Evolutionary conservation across 768 basidiomycete genomes (phyloP).

Genomic region (Dioszegia hungarica): DNA sequence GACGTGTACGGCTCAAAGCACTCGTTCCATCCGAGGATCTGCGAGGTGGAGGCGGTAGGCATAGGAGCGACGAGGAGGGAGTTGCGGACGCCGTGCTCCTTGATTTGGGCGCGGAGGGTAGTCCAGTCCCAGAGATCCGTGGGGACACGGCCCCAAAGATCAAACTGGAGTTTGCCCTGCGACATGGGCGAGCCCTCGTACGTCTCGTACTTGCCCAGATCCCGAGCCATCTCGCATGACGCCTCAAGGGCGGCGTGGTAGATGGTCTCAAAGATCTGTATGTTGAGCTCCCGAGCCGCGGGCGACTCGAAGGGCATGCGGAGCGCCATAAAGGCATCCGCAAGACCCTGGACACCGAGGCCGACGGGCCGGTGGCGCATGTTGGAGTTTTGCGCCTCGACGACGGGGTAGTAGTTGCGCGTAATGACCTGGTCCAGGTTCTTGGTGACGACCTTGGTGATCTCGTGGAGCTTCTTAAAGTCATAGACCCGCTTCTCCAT

Average conservation of each 20-base stretch:
- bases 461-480: constrained; percentile 91
- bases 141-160: constrained; percentile 90
- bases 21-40: constrained; percentile 96
- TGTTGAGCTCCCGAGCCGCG: constrained; percentile 79
- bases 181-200: constrained; percentile 87
- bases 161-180: constrained; percentile 83
- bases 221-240: constrained; percentile 76
- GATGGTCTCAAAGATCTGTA: constrained; percentile 97
- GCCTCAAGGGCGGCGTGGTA: constrained; percentile 92
- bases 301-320: constrained; percentile 91
- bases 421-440: constrained; percentile 66
- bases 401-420: constrained; percentile 88
- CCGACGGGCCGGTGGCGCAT: constrained; percentile 97
- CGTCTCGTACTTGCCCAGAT: constrained; percentile 77
- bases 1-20: constrained; percentile 99
- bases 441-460: constrained; percentile 83
- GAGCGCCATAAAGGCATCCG: constrained; percentile 95
- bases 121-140: constrained; percentile 91
- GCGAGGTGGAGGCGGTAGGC: constrained; percentile 97
- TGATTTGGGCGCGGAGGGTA: constrained; percentile 77
- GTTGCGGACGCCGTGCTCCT: constrained; percentile 74
- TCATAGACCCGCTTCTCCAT: constrained; percentile 67
- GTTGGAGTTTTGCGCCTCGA: constrained; percentile 86
- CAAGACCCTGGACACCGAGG: constrained; percentile 94
- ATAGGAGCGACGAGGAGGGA: constrained; percentile 91